These are phyloP conservation scores for Parasitella parasitica DNA, from an alignment of 371 early-diverging fungal species.

Conservation along the genomic window DNA sequence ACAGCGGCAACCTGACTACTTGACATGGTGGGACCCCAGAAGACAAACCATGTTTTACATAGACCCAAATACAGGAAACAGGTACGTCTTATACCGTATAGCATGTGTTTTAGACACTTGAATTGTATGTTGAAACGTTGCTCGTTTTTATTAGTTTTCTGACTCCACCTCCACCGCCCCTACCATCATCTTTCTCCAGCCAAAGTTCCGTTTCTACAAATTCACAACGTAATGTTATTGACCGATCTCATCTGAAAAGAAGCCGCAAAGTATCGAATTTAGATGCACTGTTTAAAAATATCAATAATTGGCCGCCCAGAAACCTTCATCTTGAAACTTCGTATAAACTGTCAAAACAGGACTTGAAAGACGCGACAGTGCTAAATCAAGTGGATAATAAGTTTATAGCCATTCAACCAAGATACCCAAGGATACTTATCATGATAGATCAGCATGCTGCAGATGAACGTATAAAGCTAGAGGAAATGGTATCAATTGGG, in stretches of 20 bases:
- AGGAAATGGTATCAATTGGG: constrained; percentile 34
- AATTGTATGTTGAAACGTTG: neutral
- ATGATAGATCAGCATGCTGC: constrained; percentile 88
- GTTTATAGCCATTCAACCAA: constrained; percentile 55
- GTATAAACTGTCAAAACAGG: constrained; percentile 32
- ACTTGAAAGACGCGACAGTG: constrained; percentile 35
- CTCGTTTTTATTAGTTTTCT: neutral
- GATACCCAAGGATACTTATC: constrained; percentile 31
- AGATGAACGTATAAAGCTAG: constrained; percentile 78
- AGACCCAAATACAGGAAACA: constrained; percentile 12
- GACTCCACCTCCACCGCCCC: neutral
- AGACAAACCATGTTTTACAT: constrained; percentile 2
- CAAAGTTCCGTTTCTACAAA: neutral
- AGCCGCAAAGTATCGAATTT: neutral
- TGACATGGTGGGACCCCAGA: constrained; percentile 16
- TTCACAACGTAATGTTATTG: constrained; percentile 15
- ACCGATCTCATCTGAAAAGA: constrained; percentile 11
- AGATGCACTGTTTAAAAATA: neutral
- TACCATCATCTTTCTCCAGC: neutral
- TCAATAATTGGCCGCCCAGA: neutral
- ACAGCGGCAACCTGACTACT: neutral
- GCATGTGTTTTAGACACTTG: neutral
- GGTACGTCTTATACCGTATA: neutral
- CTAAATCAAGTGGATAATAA: constrained; percentile 71
- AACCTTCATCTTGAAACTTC: constrained; percentile 2